Percentiles rank a stretch among this genome's conserved stretches.
phyloP scores from a whole-genome alignment of 768 basidiomycete genomes.

The Psilocybe tampanensis region DNA sequence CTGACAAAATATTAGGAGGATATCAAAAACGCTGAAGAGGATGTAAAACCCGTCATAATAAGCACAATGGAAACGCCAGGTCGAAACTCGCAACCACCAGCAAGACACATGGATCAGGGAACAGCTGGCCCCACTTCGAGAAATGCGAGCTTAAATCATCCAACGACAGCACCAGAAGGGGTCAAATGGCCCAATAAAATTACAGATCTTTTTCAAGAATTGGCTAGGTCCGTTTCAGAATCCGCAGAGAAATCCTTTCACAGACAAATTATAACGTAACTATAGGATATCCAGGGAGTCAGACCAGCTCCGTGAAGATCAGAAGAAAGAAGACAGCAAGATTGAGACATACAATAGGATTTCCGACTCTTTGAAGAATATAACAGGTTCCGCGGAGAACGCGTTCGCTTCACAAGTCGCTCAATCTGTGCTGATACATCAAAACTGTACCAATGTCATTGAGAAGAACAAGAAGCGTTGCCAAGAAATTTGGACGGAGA shows the following conservation, averaged over 20 bases:
- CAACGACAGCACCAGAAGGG: neutral
- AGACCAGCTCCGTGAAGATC: conserved; percentile 42
- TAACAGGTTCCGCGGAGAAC: conserved; percentile 42
- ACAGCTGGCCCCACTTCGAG: neutral
- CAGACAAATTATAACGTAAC: neutral
- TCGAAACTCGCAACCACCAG: neutral
- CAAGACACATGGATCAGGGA: neutral
- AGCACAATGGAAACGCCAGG: neutral
- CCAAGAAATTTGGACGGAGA: conserved; percentile 47
- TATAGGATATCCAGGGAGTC: conserved; percentile 48
- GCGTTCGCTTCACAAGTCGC: conserved; percentile 48
- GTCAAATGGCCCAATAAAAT: conserved; percentile 21
- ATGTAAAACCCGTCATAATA: neutral
- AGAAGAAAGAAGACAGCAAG: conserved; percentile 49
- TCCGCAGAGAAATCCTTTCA: neutral
- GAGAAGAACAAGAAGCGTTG: conserved; percentile 41
- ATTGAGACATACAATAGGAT: conserved; percentile 51
- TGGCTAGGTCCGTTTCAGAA: conserved; percentile 36
- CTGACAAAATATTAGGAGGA: neutral
- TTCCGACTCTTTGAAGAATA: conserved; percentile 47
- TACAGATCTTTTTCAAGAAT: conserved; percentile 38
- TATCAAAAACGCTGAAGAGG: neutral
- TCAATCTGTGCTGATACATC: conserved; percentile 43
- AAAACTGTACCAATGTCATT: conserved; percentile 42
- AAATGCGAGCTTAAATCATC: neutral